phyloP scores from a whole-genome alignment of 2,329 filamentous ascomycete species.

The Periconia sp. region DNA sequence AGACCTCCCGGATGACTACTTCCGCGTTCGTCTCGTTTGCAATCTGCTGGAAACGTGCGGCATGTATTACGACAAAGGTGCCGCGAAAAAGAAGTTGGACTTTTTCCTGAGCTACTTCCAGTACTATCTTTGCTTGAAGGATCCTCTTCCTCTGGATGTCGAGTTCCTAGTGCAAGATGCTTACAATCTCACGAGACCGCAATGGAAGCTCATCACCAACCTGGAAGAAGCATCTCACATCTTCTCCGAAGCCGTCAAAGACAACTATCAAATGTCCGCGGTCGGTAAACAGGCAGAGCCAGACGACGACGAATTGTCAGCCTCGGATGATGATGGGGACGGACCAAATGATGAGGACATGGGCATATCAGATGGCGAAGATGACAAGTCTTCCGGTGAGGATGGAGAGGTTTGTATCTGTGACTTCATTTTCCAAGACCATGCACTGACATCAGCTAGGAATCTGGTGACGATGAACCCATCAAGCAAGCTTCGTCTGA shows the following conservation, averaged over 20 bases:
- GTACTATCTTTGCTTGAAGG: constrained; percentile 93
- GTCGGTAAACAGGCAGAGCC: constrained; percentile 68
- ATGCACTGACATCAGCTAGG: constrained; percentile 28
- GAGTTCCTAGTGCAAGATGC: constrained; percentile 96
- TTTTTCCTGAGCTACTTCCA: constrained; percentile 97
- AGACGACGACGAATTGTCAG: constrained; percentile 71
- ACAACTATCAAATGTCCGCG: constrained; percentile 82
- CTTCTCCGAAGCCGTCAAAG: constrained; percentile 84
- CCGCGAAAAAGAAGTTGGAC: constrained; percentile 94
- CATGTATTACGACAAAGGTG: constrained; percentile 91
- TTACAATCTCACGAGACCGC: constrained; percentile 78
- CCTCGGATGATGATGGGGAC: constrained; percentile 72
- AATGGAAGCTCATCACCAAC: constrained; percentile 85
- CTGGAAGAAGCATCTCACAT: constrained; percentile 79
- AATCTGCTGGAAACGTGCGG: constrained; percentile 93
- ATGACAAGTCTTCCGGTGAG: constrained; percentile 53
- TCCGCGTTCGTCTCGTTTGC: constrained; percentile 87
- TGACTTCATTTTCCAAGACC: neutral
- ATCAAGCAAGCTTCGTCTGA: constrained; percentile 61
- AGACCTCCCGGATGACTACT: constrained; percentile 91
- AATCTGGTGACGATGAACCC: constrained; percentile 49
- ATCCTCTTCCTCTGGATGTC: constrained; percentile 90
- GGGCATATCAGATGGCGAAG: constrained; percentile 54
- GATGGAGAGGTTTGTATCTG: constrained; percentile 53
- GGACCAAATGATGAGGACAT: constrained; percentile 51